Evolutionary conservation across 1,284 basidiomycete species (phyloP).

Genomic region (Naganishia sp.): DNA sequence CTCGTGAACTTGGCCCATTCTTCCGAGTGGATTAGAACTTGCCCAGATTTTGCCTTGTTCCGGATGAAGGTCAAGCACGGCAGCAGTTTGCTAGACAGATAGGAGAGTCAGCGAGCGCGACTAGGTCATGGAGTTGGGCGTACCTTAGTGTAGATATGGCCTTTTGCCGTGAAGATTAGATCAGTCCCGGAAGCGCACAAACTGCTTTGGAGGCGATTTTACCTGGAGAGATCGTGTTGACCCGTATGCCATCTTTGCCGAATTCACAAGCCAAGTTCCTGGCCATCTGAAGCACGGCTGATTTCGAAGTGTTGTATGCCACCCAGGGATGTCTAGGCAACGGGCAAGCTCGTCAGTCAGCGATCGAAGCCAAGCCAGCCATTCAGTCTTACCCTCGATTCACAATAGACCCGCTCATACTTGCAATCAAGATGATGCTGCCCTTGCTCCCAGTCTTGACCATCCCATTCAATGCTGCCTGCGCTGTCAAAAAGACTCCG

Average conservation of each 20-base stretch:
- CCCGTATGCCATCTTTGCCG: slow-evolving; percentile 50
- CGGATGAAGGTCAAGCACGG: slow-evolving; percentile 50
- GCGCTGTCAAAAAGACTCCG: slow-evolving; percentile 52
- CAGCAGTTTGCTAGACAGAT: slow-evolving; percentile 47
- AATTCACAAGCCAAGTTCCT: slow-evolving; percentile 55
- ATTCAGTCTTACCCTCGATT: slow-evolving; percentile 43
- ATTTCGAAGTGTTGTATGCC: slow-evolving; percentile 55
- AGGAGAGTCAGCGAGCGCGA: not conserved
- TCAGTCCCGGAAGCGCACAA: not conserved
- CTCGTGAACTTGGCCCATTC: slow-evolving; percentile 51
- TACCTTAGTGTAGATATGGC: slow-evolving; percentile 36
- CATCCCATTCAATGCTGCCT: slow-evolving; percentile 52
- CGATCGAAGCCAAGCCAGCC: not conserved
- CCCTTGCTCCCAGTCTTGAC: slow-evolving; percentile 42
- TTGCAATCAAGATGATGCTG: slow-evolving; percentile 53
- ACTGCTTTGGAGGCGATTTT: not conserved
- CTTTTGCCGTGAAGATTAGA: not conserved
- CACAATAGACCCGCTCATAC: slow-evolving; percentile 53
- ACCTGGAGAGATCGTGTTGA: slow-evolving; percentile 48
- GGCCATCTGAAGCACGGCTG: slow-evolving; percentile 55
- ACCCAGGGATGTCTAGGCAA: slow-evolving; percentile 43
- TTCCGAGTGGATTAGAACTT: slow-evolving; percentile 50
- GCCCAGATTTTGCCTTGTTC: slow-evolving; percentile 49
- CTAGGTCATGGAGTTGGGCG: not conserved
- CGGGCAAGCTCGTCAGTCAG: not conserved